Evolutionary conservation across 2,329 filamentous ascomycete genomes (phyloP), one percentile per base, ranked within the genome.

Genomic region (Podosphaera leucotricha): DNA sequence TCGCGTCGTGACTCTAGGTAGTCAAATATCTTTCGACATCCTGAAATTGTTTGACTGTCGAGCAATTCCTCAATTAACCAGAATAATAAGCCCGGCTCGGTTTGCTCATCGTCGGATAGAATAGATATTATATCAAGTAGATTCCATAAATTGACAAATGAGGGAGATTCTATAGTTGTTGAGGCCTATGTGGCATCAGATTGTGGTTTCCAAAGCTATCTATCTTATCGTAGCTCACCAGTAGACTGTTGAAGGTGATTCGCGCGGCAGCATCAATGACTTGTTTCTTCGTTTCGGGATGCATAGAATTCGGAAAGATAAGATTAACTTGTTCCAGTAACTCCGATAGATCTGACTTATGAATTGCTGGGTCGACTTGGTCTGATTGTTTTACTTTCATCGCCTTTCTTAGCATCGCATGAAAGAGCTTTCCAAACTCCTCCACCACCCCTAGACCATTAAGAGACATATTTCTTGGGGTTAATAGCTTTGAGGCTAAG

Each of bases 1-100:
- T 95, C 86, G 55, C 90, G 74, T 47, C 92, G 73, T 19, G 90
- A 94, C 59, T 98, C 92, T 38, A 98, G 71, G 55, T 86, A 98
- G 57, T 92, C 85, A 57, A 98, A 95, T 13, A 95, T 80, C 48
- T 74, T 81, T 47, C 85, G 77, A 58, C 90, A 98, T 26, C 83
- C 86, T 20, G 84, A 72, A 37, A 94, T 92, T 0, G 86, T 93
- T 60, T 98, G 87, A 55, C 85, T 93, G 60, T 98, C 92, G 21
- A 98, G 70, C 1, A 98, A 71, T 61, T 95, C 90, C 59, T 99
- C 90, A 18, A 94, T 76, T 15, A 98, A 72, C 71, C 82, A 86
- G 55, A 93, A 85, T 6, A 90, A 69, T 7, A 98, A 66, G 16
- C 80, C 80, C 0, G 83, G 75, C 50, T 93, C 85, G 57, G 66